Evolutionary conservation across 306 rosid species (phyloP).

Genomic region (Cicer judaicum): DNA sequence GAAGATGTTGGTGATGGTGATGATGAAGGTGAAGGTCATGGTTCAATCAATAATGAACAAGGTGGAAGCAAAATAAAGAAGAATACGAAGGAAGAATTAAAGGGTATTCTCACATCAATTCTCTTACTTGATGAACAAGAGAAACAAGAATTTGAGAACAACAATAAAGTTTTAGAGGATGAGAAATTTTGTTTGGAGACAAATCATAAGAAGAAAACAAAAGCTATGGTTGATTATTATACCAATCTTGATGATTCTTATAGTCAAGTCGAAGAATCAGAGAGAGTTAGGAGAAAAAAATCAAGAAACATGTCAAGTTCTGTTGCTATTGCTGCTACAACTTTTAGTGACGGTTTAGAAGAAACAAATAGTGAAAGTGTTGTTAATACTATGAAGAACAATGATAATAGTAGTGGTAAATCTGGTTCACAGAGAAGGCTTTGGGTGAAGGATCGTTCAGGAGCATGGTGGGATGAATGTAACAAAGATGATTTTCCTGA

Average conservation of each 20-base stretch:
- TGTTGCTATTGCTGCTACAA: constrained; percentile 44
- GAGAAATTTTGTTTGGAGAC: constrained; percentile 54
- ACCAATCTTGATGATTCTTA: constrained; percentile 55
- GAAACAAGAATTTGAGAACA: constrained; percentile 54
- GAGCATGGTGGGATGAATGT: constrained; percentile 98
- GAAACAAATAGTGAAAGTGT: constrained; percentile 32
- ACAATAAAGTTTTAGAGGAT: constrained; percentile 53
- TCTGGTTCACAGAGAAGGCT: constrained; percentile 65
- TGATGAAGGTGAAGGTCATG: background rate
- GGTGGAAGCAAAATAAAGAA: constrained; percentile 22
- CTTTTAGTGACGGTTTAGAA: constrained; percentile 39
- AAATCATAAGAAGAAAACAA: constrained; percentile 58
- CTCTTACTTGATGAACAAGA: constrained; percentile 67
- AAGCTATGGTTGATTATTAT: constrained; percentile 59
- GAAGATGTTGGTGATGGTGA: constrained; percentile 37
- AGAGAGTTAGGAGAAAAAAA: constrained; percentile 55
- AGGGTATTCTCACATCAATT: constrained; percentile 68
- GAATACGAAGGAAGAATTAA: constrained; percentile 55
- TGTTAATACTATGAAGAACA: background rate
- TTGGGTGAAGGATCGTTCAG: constrained; percentile 96
- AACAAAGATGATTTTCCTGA: constrained; percentile 84
- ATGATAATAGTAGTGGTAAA: background rate
- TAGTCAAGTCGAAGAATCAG: constrained; percentile 61
- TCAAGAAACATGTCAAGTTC: constrained; percentile 54
- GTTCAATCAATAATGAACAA: constrained; percentile 12